These are phyloP conservation scores for Podila verticillata DNA, from an alignment of 192 early-diverging fungal genomes.

Conservation along the genomic window DNA sequence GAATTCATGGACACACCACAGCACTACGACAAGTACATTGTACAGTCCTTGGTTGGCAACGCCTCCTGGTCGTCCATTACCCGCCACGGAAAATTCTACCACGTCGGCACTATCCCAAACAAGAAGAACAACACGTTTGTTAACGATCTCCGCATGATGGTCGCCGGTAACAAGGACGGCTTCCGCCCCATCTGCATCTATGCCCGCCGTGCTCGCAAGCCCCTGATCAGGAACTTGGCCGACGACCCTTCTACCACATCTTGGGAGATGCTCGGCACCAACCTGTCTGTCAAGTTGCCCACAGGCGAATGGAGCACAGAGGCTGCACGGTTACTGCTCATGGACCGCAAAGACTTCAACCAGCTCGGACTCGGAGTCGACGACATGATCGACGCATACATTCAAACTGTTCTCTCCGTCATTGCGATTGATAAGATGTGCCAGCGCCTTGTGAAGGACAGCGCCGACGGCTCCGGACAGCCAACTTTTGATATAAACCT, in stretches of 20 bases:
- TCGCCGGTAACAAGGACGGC: constrained; percentile 74
- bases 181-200: constrained; percentile 88
- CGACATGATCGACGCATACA: constrained; percentile 89
- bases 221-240: constrained; percentile 58
- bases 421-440: constrained; percentile 90
- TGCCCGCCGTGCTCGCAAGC: constrained; percentile 79
- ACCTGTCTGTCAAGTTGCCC: constrained; percentile 80
- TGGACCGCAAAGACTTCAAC: constrained; percentile 94
- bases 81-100: constrained; percentile 83
- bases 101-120: constrained; percentile 92
- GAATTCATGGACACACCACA: constrained; percentile 81
- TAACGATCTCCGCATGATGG: constrained; percentile 87
- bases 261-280: constrained; percentile 94
- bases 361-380: constrained; percentile 86
- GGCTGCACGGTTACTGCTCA: constrained; percentile 80
- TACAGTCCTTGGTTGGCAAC: constrained; percentile 88
- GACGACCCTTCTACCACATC: constrained; percentile 60
- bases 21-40: constrained; percentile 92
- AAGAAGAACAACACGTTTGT: constrained; percentile 90
- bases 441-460: constrained; percentile 57
- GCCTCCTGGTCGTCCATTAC: constrained; percentile 84
- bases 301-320: constrained; percentile 86
- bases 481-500: constrained; percentile 63
- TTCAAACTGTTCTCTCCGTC: constrained; percentile 86
- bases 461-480: constrained; percentile 36